A percentile compares a stretch with the other conserved stretches of the same genome.
Evolutionary conservation across 257 asterid genomes (phyloP).

Genomic region (Solanum appendiculatum): DNA sequence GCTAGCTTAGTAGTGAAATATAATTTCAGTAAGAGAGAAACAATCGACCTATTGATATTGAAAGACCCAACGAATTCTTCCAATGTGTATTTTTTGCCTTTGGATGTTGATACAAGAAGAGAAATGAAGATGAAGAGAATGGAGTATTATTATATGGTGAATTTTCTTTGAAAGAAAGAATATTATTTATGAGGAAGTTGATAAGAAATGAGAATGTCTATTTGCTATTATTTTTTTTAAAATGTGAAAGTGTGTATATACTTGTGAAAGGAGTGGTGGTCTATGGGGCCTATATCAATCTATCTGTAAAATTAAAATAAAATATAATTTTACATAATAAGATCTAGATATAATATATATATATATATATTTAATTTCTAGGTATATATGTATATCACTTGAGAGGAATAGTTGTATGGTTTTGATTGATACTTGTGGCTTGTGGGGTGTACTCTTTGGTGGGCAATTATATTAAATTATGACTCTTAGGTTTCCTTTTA

Average conservation of each 20-base stretch:
- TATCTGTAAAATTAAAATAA: slow-evolving; percentile 25
- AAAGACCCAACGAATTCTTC: too few relatives aligned
- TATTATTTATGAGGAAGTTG: slow-evolving; percentile 21
- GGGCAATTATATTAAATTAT: slow-evolving; percentile 21
- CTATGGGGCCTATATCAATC: slow-evolving; percentile 12
- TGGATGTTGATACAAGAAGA: slow-evolving; percentile 3
- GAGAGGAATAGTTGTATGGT: slow-evolving; percentile 12
- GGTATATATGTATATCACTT: background rate
- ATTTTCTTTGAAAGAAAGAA: background rate
- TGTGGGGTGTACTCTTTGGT: slow-evolving; percentile 26
- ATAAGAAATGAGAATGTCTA: slow-evolving; percentile 19
- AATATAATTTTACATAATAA: background rate
- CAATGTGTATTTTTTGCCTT: background rate
- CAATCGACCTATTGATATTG: background rate
- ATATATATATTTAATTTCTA: background rate
- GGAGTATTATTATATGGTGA: slow-evolving; percentile 7
- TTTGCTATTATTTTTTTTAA: background rate
- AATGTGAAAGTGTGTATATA: background rate
- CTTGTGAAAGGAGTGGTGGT: background rate
- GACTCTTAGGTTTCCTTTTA: background rate
- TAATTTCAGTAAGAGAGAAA: background rate
- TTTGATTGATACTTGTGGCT: slow-evolving; percentile 12
- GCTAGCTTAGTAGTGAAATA: background rate
- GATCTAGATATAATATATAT: background rate
- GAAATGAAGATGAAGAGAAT: slow-evolving; percentile 7